These are phyloP conservation scores for Vitellaria paradoxa DNA, from an alignment of 179 eudicot species.

Conservation along the genomic window DNA sequence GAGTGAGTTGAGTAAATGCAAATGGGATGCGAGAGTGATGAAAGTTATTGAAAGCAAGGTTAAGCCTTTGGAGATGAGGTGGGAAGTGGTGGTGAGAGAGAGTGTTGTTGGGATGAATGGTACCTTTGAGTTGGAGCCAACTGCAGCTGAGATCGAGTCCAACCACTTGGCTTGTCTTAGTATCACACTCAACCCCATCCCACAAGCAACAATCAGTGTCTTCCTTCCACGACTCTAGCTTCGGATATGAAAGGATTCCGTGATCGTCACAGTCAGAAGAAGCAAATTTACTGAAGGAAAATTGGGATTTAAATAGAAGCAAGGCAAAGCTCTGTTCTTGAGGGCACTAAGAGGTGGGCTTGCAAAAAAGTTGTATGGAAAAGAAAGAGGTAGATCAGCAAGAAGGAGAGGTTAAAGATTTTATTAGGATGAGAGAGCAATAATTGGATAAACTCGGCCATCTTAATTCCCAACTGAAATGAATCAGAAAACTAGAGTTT, in stretches of 20 bases:
- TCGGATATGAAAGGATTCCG: background rate
- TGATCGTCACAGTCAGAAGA: background rate
- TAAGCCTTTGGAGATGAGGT: constrained; percentile 24
- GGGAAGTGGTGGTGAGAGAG: constrained; percentile 5
- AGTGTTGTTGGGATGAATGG: constrained; percentile 14
- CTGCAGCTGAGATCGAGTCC: constrained; percentile 11
- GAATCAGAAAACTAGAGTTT: too few relatives aligned
- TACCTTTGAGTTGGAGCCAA: constrained; percentile 15
- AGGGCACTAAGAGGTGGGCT: background rate
- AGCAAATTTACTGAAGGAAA: background rate
- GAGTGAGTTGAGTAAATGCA: too few relatives aligned
- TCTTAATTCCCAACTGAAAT: too few relatives aligned
- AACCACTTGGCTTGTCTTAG: constrained; percentile 16
- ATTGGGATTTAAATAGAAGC: background rate
- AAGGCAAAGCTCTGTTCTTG: background rate
- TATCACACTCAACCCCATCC: too few relatives aligned
- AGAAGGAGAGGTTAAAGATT: too few relatives aligned
- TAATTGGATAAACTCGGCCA: too few relatives aligned
- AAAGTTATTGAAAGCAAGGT: constrained; percentile 26
- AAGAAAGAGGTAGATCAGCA: background rate
- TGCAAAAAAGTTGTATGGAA: background rate
- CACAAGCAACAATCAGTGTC: constrained; percentile 24
- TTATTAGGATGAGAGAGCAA: too few relatives aligned
- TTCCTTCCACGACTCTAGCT: constrained; percentile 6
- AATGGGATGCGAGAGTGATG: too few relatives aligned